phyloP scores from a whole-genome alignment of 805 yeast genomes.

The Metschnikowia kunwiensis region DNA sequence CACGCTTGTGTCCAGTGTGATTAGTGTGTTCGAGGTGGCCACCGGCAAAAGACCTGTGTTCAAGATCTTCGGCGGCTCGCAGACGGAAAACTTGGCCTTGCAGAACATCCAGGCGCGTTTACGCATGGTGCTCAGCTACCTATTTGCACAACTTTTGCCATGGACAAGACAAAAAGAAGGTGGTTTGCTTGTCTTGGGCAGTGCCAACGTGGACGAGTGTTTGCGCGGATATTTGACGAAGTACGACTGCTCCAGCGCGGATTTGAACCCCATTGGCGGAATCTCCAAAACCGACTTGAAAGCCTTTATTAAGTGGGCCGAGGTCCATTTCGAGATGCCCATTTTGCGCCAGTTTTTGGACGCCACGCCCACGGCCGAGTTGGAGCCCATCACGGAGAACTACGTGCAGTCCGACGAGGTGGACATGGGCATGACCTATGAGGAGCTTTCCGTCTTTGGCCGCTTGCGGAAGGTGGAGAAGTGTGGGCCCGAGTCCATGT shows the following conservation, averaged over 20 bases:
- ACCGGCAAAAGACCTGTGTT: conserved; percentile 88
- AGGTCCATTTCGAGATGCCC: conserved; percentile 66
- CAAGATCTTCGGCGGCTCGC: conserved; percentile 91
- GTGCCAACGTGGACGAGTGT: conserved; percentile 97
- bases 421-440: conserved; percentile 98
- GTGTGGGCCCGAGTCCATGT: conserved; percentile 96
- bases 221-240: conserved; percentile 93
- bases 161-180: conserved; percentile 80
- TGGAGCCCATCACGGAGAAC: conserved; percentile 89
- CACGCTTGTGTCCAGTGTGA: conserved; percentile 67
- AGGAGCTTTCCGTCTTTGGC: conserved; percentile 89
- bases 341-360: conserved; percentile 71
- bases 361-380: conserved; percentile 97
- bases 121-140: conserved; percentile 89
- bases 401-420: conserved; percentile 95
- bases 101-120: conserved; percentile 96
- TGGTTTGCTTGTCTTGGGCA: conserved; percentile 87
- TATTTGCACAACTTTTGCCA: conserved; percentile 92
- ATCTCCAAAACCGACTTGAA: conserved; percentile 92
- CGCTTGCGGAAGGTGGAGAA: conserved; percentile 85
- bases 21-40: conserved; percentile 75
- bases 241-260: conserved; percentile 97
- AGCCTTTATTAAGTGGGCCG: conserved; percentile 79
- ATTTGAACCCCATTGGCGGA: conserved; percentile 98
- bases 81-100: conserved; percentile 85